phyloP scores from a whole-genome alignment of 768 basidiomycete genomes.

The Tricholoma terreum region DNA sequence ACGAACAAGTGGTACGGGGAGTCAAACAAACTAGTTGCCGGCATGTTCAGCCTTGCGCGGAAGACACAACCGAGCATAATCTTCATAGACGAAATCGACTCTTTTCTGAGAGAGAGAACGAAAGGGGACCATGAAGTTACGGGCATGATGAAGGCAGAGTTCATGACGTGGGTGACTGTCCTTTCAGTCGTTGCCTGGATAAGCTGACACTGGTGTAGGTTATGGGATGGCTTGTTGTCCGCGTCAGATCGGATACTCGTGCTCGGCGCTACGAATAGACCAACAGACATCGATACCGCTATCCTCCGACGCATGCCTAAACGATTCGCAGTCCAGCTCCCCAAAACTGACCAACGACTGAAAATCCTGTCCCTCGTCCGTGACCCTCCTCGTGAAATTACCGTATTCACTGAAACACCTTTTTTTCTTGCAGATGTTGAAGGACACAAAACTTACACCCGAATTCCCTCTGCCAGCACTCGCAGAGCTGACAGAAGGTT shows the following conservation, averaged over 20 bases:
- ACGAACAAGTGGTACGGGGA: constrained; percentile 52
- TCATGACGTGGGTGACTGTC: constrained; percentile 69
- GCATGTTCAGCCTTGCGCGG: constrained; percentile 87
- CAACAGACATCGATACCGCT: constrained; percentile 73
- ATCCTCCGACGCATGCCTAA: constrained; percentile 98
- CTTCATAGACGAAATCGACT: constrained; percentile 99
- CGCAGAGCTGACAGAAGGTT: constrained; percentile 66
- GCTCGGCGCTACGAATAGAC: constrained; percentile 84
- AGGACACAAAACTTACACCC: constrained; percentile 65
- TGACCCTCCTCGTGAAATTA: constrained; percentile 4
- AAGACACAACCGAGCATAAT: constrained; percentile 96
- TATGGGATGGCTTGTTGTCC: constrained; percentile 94
- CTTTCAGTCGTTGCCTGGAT: background rate
- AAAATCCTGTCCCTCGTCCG: constrained; percentile 81
- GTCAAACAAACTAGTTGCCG: constrained; percentile 91
- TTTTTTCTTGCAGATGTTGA: constrained; percentile 66
- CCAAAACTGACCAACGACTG: constrained; percentile 71
- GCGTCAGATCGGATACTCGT: constrained; percentile 81
- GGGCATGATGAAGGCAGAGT: constrained; percentile 97
- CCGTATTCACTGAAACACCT: too few relatives aligned
- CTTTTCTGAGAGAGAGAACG: constrained; percentile 84
- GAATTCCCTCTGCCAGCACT: constrained; percentile 60
- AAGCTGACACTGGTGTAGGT: constrained; percentile 36
- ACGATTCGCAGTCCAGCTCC: constrained; percentile 83
- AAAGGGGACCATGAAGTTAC: constrained; percentile 95